These are phyloP conservation scores for Polytolypa hystricis DNA, from an alignment of 2,329 filamentous ascomycete species.

Conservation along the genomic window DNA sequence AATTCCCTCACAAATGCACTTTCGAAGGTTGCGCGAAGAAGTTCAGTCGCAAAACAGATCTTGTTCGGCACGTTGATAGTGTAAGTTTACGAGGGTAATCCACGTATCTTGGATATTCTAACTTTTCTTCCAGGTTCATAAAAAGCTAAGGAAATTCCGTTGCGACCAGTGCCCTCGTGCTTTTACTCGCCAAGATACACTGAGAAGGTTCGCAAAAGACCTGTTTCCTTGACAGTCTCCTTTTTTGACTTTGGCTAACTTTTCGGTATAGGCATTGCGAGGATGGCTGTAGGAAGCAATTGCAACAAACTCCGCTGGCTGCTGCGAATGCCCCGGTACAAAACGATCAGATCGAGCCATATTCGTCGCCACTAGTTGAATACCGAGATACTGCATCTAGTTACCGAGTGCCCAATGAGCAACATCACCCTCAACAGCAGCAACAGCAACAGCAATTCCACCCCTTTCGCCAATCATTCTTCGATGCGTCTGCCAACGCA, in stretches of 20 bases:
- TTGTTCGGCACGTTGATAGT: slow-evolving; percentile 45
- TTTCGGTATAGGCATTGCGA: slow-evolving; percentile 10
- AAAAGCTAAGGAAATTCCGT: slow-evolving; percentile 57
- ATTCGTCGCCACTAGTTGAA: background rate
- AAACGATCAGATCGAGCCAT: background rate
- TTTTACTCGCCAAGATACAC: slow-evolving; percentile 72
- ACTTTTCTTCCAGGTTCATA: slow-evolving; percentile 51
- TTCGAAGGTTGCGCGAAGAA: slow-evolving; percentile 56
- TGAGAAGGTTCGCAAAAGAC: slow-evolving; percentile 52
- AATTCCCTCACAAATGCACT: slow-evolving; percentile 59
- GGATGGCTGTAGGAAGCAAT: slow-evolving; percentile 12
- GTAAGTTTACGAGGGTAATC: slow-evolving; percentile 34
- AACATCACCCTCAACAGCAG: slow-evolving; percentile 3
- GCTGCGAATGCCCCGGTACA: background rate
- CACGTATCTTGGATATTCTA: slow-evolving; percentile 22
- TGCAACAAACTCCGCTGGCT: slow-evolving; percentile 4
- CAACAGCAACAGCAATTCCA: too few relatives aligned
- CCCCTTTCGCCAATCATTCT: too few relatives aligned
- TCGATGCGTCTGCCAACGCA: too few relatives aligned
- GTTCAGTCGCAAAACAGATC: slow-evolving; percentile 75
- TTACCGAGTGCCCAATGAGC: background rate
- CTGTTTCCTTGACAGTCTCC: background rate
- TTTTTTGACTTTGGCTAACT: background rate
- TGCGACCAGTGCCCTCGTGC: slow-evolving; percentile 60
- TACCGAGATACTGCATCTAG: background rate